Evolutionary conservation across 306 rosid species (phyloP).

Genomic region (Abrus pulchellus): DNA sequence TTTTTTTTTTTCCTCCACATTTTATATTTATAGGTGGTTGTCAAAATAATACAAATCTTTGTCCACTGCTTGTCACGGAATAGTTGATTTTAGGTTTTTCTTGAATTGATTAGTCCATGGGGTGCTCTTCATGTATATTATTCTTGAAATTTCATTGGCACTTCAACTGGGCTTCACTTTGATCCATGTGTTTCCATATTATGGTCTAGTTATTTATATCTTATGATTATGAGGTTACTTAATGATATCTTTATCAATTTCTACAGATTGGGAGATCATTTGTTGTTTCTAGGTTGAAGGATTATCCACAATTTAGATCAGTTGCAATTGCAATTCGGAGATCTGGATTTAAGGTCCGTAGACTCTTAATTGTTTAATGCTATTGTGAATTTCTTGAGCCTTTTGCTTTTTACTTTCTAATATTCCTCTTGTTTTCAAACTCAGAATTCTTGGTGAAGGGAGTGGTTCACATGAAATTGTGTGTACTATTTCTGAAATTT

Average conservation of each 20-base stretch:
- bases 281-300: slow-evolving; percentile 90
- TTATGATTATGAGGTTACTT: slow-evolving; percentile 24
- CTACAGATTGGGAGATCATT: slow-evolving; percentile 91
- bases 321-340: slow-evolving; percentile 83
- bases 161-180: slow-evolving; percentile 34
- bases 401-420: slow-evolving; percentile 9
- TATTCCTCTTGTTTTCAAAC: slow-evolving; percentile 2
- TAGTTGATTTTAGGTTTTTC: slow-evolving; percentile 17
- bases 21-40: slow-evolving; percentile 23
- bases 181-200: slow-evolving; percentile 21
- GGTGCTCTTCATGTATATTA: slow-evolving; percentile 14
- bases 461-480: slow-evolving; percentile 26
- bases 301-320: slow-evolving; percentile 88
- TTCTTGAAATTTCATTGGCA: slow-evolving; percentile 21
- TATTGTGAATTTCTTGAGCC: slow-evolving; percentile 19
- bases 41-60: neutral
- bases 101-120: slow-evolving; percentile 21
- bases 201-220: slow-evolving; percentile 20
- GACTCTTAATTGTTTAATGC: slow-evolving; percentile 12
- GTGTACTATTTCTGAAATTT: neutral
- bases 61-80: neutral
- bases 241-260: slow-evolving; percentile 41
- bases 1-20: slow-evolving; percentile 5
- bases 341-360: slow-evolving; percentile 89
- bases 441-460: slow-evolving; percentile 8